Conservation (phyloP, 2,329 filamentous ascomycete genomes). For the Beauveria sp. region DNA sequence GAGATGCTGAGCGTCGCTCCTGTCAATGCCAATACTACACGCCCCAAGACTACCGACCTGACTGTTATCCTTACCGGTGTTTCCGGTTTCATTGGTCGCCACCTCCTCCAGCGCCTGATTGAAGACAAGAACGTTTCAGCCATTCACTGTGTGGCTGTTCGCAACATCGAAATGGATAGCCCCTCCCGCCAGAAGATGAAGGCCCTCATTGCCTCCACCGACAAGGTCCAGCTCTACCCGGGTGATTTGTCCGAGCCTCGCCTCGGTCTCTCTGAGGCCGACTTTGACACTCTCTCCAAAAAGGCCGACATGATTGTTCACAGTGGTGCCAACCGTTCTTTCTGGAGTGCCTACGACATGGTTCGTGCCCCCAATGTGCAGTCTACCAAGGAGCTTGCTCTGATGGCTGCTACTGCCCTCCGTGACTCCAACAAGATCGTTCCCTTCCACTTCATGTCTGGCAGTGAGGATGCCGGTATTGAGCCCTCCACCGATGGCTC, state of each 20-base stretch:
- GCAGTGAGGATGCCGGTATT: slow-evolving; percentile 16
- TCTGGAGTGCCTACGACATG: slow-evolving; percentile 27
- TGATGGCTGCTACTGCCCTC: slow-evolving; percentile 21
- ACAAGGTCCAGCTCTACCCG: slow-evolving; percentile 24
- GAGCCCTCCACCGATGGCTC: slow-evolving; percentile 14
- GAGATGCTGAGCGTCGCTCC: slow-evolving; percentile 7
- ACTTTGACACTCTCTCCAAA: slow-evolving; percentile 21
- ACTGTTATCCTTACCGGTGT: slow-evolving; percentile 30
- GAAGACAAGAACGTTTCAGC: slow-evolving; percentile 21
- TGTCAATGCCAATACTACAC: not conserved
- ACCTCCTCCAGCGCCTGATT: slow-evolving; percentile 30
- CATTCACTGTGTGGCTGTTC: slow-evolving; percentile 39
- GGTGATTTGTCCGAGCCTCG: slow-evolving; percentile 28
- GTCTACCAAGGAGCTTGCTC: slow-evolving; percentile 26
- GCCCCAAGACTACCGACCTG: slow-evolving; percentile 6
- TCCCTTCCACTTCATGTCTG: slow-evolving; percentile 32
- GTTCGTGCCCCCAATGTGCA: slow-evolving; percentile 27
- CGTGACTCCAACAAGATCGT: slow-evolving; percentile 15
- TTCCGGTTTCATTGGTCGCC: slow-evolving; percentile 32
- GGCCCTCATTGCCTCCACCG: slow-evolving; percentile 12
- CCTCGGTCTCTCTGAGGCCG: slow-evolving; percentile 30
- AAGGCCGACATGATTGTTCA: slow-evolving; percentile 44
- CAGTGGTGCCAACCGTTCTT: slow-evolving; percentile 35
- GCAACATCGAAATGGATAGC: slow-evolving; percentile 14
- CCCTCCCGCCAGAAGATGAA: slow-evolving; percentile 10